Evolutionary conservation across 345 rosid genomes (phyloP).

Genomic region (Populus euphratica): DNA sequence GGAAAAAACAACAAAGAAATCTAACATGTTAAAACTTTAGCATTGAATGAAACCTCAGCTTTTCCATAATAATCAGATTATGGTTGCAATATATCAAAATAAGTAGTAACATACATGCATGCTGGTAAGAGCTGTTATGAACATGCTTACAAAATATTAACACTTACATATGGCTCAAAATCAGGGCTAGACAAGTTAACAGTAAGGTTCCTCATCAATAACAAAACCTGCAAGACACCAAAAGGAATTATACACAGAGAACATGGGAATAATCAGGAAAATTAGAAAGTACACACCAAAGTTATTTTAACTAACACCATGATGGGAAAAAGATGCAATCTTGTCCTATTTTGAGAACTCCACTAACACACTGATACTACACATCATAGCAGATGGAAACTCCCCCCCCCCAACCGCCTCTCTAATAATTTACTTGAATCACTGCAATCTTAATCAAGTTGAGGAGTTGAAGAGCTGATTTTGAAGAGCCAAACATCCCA

Average conservation of each 20-base stretch:
- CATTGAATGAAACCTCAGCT: background rate
- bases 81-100: constrained; percentile 3
- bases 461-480: too few species aligned
- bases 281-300: background rate
- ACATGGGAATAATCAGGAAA: background rate
- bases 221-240: constrained; percentile 60
- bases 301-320: background rate
- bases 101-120: background rate
- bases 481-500: too few species aligned
- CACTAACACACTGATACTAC: too few species aligned
- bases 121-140: background rate
- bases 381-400: background rate
- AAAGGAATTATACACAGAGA: background rate
- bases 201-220: constrained; percentile 87
- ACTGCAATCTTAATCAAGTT: too few species aligned
- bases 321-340: too few species aligned
- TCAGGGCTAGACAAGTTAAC: constrained; percentile 81
- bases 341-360: too few species aligned
- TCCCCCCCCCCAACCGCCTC: too few species aligned
- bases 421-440: background rate
- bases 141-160: background rate
- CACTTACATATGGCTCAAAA: constrained; percentile 80
- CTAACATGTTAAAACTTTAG: background rate
- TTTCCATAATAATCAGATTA: background rate
- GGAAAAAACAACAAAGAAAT: background rate